Percentiles rank a stretch among this genome's conserved stretches.
phyloP scores from a whole-genome alignment of 345 rosid genomes.

The rapeseed (Brassica napus) region DNA sequence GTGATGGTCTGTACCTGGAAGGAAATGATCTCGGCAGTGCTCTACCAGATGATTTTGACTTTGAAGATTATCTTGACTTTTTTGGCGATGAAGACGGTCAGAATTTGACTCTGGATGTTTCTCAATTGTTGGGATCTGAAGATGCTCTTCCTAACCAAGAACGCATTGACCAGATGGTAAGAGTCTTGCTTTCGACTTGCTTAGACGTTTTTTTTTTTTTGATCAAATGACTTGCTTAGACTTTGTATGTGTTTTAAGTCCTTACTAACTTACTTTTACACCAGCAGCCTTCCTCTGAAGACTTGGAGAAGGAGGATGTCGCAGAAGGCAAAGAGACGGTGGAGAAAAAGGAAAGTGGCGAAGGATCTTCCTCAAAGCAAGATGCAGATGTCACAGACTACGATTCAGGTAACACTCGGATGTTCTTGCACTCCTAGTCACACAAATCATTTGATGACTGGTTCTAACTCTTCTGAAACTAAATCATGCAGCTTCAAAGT shows the following conservation, averaged over 20 bases:
- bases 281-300: slow-evolving; percentile 49
- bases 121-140: slow-evolving; percentile 46
- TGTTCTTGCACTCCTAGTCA: neutral
- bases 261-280: slow-evolving; percentile 25
- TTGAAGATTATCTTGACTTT: slow-evolving; percentile 74
- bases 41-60: slow-evolving; percentile 56
- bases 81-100: slow-evolving; percentile 51
- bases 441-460: neutral
- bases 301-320: neutral
- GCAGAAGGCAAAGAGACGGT: slow-evolving; percentile 16
- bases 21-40: slow-evolving; percentile 41
- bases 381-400: slow-evolving; percentile 44
- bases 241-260: neutral
- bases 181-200: slow-evolving; percentile 7
- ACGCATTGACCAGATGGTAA: slow-evolving; percentile 43
- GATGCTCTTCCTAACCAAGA: slow-evolving; percentile 39
- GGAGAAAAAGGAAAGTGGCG: slow-evolving; percentile 41
- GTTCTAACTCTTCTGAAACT: slow-evolving; percentile 12
- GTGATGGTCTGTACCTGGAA: slow-evolving; percentile 61
- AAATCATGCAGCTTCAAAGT: slow-evolving; percentile 53
- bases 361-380: slow-evolving; percentile 62
- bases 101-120: slow-evolving; percentile 52
- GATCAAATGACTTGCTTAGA: too few relatives aligned
- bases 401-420: slow-evolving; percentile 58
- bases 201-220: too few relatives aligned